Conservation (phyloP, 1,284 basidiomycete species). For the Malassezia obtusa region DNA sequence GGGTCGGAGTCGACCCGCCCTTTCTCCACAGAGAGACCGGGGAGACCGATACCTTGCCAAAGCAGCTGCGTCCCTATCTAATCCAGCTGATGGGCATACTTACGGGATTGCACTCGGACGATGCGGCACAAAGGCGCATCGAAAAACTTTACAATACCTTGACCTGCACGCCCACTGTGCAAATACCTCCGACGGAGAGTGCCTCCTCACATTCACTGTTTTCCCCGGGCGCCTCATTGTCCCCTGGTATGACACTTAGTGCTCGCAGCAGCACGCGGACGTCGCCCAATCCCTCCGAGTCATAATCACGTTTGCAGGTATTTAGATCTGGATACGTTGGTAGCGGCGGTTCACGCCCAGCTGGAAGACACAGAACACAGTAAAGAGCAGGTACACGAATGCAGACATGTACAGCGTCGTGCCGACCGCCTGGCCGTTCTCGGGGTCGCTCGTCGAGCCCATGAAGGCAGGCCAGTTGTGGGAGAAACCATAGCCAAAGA, state of each 20-base stretch:
- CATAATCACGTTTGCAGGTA: neutral
- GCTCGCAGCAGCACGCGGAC: neutral
- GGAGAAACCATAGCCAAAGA: conserved; percentile 36
- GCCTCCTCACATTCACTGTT: neutral
- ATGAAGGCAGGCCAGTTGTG: conserved; percentile 52
- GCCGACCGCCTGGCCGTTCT: conserved; percentile 50
- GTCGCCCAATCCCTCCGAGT: neutral
- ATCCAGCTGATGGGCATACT: conserved; percentile 45
- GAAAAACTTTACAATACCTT: conserved; percentile 27
- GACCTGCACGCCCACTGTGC: neutral
- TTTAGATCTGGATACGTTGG: conserved; percentile 33
- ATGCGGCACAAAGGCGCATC: conserved; percentile 45
- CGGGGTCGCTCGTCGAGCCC: conserved; percentile 51
- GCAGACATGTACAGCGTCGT: conserved; percentile 53
- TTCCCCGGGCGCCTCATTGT: neutral
- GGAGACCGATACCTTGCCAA: neutral
- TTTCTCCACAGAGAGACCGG: neutral
- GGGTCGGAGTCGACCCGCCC: conserved; percentile 16
- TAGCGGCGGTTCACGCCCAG: conserved; percentile 38
- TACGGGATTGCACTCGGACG: conserved; percentile 36
- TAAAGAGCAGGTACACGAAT: conserved; percentile 52
- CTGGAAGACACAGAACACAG: conserved; percentile 54
- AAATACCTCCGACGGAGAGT: neutral
- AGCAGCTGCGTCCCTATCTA: conserved; percentile 22
- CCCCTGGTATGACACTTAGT: neutral